Evolutionary conservation across 257 asterid genomes (phyloP).

Genomic region (Fraxinus quadrangulata): DNA sequence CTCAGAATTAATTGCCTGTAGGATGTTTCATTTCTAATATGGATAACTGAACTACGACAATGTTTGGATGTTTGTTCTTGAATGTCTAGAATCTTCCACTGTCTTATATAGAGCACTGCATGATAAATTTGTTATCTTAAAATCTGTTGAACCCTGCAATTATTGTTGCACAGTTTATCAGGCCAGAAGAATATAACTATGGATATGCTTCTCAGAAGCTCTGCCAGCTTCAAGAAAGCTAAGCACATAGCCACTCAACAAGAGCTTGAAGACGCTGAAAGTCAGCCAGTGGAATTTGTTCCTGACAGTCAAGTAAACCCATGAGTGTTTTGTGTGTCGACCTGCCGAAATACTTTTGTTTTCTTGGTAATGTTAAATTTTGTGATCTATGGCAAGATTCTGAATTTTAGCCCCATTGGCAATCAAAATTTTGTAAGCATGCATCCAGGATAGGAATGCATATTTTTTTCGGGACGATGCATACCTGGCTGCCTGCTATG

Average conservation of each 20-base stretch:
- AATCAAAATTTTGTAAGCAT: not conserved
- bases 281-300: slow-evolving; percentile 45
- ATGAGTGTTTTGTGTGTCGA: not conserved
- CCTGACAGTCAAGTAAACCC: slow-evolving; percentile 47
- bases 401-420: not conserved
- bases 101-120: too few species aligned
- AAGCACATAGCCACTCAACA: slow-evolving; percentile 56
- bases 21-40: slow-evolving; percentile 1
- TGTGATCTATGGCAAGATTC: not conserved
- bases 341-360: not conserved
- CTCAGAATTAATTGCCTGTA: not conserved
- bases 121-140: slow-evolving; percentile 1
- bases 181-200: slow-evolving; percentile 36
- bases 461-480: not conserved
- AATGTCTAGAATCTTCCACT: not conserved
- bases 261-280: slow-evolving; percentile 37
- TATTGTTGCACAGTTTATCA: slow-evolving; percentile 40
- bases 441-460: not conserved
- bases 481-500: not conserved
- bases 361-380: not conserved
- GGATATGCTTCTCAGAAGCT: slow-evolving; percentile 63
- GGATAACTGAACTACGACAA: not conserved
- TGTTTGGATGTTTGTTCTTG: not conserved
- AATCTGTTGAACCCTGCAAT: slow-evolving; percentile 12
- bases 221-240: slow-evolving; percentile 70